phyloP scores from a whole-genome alignment of 2,329 filamentous ascomycete genomes.

The Colletotrichum spinosum region DNA sequence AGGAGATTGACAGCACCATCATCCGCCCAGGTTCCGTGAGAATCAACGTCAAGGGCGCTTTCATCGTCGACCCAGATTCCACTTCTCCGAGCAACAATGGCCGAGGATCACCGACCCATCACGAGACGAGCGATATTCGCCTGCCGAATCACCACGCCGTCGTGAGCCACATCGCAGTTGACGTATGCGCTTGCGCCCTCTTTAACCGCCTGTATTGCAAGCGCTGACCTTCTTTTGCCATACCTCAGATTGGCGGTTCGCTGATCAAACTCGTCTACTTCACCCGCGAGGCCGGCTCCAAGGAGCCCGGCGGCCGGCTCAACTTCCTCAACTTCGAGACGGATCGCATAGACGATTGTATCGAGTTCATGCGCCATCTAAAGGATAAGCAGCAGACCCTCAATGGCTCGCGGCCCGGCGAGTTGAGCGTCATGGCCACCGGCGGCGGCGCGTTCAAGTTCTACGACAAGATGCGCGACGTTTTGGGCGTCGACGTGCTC shows the following conservation, averaged over 20 bases:
- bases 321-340: constrained; percentile 98
- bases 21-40: constrained; percentile 78
- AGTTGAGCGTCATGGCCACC: constrained; percentile 93
- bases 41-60: constrained; percentile 97
- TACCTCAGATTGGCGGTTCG: constrained; percentile 86
- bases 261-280: constrained; percentile 98
- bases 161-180: constrained; percentile 96
- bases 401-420: constrained; percentile 77
- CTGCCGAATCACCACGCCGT: constrained; percentile 94
- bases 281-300: constrained; percentile 84
- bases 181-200: constrained; percentile 68
- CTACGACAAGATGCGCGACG: constrained; percentile 89
- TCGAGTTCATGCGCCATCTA: constrained; percentile 89
- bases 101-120: constrained; percentile 59
- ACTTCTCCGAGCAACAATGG: constrained; percentile 62
- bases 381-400: constrained; percentile 83
- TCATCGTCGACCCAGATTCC: constrained; percentile 89
- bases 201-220: constrained; percentile 40
- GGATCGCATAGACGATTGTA: constrained; percentile 90
- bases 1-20: constrained; percentile 71
- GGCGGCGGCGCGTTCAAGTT: constrained; percentile 97
- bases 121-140: constrained; percentile 92
- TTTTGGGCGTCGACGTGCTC: constrained; percentile 87
- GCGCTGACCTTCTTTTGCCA: constrained; percentile 10
- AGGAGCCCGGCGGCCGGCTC: constrained; percentile 85